Base-by-base conservation (phyloP, 192 early-diverging fungal genomes). In the Backusella westeae region DNA sequence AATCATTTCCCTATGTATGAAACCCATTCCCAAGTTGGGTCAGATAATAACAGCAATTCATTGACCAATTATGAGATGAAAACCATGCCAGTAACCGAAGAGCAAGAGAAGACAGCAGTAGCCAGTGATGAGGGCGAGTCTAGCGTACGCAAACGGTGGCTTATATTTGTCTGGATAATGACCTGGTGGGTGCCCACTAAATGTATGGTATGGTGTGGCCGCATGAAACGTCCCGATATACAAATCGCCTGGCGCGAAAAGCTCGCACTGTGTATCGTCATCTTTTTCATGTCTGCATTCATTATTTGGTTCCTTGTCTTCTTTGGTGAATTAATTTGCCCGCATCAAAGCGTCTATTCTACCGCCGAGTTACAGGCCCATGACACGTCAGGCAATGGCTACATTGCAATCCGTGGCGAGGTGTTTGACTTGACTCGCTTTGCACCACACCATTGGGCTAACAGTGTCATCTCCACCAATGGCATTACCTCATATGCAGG, bases 191-290 rank as follows among this genome's bases (percentile, higher is more conserved):
- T 99, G 49, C 97, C 97, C 17, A 87, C 88, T 29, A 74, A 73
- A 38, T 88, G 83, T n/a, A 74, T 99, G 69, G 70, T 41, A 14
- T 88, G 81, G 77, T 92, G 93, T 78, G 95, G 95, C 17, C 87
- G 92, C 35, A 94, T 97, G 90, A 88, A 90, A 80, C 88, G 90
- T 66, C 86, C 82, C 23, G 94, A 95, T 77, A 84, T 95, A 63
- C 93, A 90, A 41, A 88, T 95, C 84, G 98, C 98, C 15, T 99
- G 98, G 98, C 89, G 98, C 67, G 98, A 99, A 82, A 98, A 99
- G 83, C 89, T 97, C 6, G 92, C 98, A 5, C 88, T 99, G n/a
- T 96, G 95, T 75, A 80, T 94, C 77, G 81, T 99, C 68, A 95
- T 97, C 44, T 85, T 92, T 23, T 87, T 96, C 66, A 78, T 97